These are phyloP conservation scores for Heliosperma pusillum DNA, from an alignment of 148 eudicot species.

Conservation along the genomic window DNA sequence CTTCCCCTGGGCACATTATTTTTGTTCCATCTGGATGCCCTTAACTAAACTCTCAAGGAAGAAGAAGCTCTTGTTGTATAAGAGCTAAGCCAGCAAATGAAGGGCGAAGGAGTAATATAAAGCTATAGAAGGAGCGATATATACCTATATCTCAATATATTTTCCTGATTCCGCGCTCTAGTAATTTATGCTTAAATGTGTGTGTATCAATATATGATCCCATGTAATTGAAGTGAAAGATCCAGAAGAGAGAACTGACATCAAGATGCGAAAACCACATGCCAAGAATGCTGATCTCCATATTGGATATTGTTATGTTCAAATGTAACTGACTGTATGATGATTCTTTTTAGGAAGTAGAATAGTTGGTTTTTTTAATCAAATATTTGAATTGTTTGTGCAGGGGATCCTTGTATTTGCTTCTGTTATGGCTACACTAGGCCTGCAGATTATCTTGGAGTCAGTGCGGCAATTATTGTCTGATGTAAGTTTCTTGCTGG, in stretches of 20 bases:
- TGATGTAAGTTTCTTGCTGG: constrained; percentile 40
- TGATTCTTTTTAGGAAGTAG: not conserved
- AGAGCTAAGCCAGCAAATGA: not conserved
- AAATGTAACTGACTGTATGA: not conserved
- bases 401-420: constrained; percentile 96
- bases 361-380: not conserved
- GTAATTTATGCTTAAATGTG: not conserved
- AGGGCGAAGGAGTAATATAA: not conserved
- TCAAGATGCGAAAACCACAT: not conserved
- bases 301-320: not conserved
- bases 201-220: not conserved
- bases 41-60: constrained; percentile 2
- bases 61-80: constrained; percentile 1
- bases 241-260: not conserved
- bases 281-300: not conserved
- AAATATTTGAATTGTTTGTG: not conserved
- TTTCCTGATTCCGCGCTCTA: not conserved
- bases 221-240: not conserved
- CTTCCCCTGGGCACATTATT: not conserved
- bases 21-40: not conserved
- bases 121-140: not conserved
- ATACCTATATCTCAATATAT: not conserved
- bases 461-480: constrained; percentile 53
- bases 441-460: constrained; percentile 74
- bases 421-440: constrained; percentile 95